Base-by-base conservation (phyloP, 2,329 filamentous ascomycete species). In the Bretziella fagacearum region DNA sequence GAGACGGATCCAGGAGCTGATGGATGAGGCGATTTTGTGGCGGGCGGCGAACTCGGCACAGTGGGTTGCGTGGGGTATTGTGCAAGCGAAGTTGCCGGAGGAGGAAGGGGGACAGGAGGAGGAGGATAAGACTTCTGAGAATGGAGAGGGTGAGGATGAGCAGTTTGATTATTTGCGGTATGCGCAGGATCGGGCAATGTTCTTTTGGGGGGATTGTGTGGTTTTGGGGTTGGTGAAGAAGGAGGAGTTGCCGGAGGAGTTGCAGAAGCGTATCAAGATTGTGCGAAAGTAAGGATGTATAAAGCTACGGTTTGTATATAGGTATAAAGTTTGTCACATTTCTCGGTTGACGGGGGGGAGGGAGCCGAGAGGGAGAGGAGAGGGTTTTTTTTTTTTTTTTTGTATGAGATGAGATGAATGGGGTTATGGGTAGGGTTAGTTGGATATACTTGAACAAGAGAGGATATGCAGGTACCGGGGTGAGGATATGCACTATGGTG, bases 41-140 rank as follows among this genome's bases (percentile, higher is more conserved):
- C 77, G 91, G 2, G 68, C 84, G 0, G 84, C 85, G 32, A 93
- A 91, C 63, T 86, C 81, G 29, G 85, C 84, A 2, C 77, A 83
- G 63, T 98, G 91, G 91, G 76, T 93, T 20, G 84, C 86, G 1
- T 98, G 91, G 91, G 91, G 91, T 20, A 84, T 96, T 52, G 82
- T 98, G 44, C 91, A 98, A 63, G 89, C 91, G 41, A 87, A 91
- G 59, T 70, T 93, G 1, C 62, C 42, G 5, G 55, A 42, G 0
- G 54, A 51, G 4, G 54, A 47, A 7, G 54, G 44, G 17, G 54
- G n/a, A n/a, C 42, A 20, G 57, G 58, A 51, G 56, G 58, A 45
- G 52, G 52, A 52, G 4, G 10, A 25, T 20, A 46, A 45, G 15
- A 51, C 51, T 13, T 39, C 50, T 6, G 37, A 53, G 57, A 63